Percentiles rank a stretch among this genome's conserved stretches.
phyloP scores from a whole-genome alignment of 352 stramenopile species.

The Phytophthora crassamura region DNA sequence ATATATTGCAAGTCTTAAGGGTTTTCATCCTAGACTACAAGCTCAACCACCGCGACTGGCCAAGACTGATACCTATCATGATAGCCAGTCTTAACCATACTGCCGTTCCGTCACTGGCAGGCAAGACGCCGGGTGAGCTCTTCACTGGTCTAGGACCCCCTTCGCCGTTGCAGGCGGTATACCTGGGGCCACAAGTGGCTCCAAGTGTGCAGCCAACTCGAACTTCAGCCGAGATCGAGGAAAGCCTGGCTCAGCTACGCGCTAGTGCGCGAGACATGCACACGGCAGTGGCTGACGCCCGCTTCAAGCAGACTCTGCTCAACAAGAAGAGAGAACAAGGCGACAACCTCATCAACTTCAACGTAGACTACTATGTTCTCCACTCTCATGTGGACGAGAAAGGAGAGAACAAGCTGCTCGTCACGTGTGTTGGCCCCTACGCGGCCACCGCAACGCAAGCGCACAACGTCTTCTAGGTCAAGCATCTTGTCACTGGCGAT shows the following conservation, averaged over 20 bases:
- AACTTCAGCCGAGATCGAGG: conserved; percentile 12
- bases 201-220: conserved; percentile 2
- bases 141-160: conserved; percentile 22
- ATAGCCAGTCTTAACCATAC: conserved; percentile 44
- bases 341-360: conserved; percentile 28
- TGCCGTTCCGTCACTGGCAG: conserved; percentile 21
- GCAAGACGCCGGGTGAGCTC: conserved; percentile 22
- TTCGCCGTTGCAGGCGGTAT: conserved; percentile 14
- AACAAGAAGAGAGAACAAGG: conserved; percentile 19
- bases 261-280: conserved; percentile 22
- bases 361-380: conserved; percentile 23
- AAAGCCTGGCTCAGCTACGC: conserved; percentile 4
- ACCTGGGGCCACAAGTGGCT: not conserved
- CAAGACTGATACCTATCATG: conserved; percentile 30
- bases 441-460: conserved; percentile 9
- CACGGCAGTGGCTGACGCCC: conserved; percentile 8
- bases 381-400: conserved; percentile 23
- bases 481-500: conserved; percentile 22
- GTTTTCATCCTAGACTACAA: conserved; percentile 37
- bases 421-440: conserved; percentile 29
- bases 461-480: conserved; percentile 15
- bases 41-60: conserved; percentile 31
- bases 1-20: conserved; percentile 41
- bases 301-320: conserved; percentile 20
- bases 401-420: conserved; percentile 18